phyloP scores from a whole-genome alignment of 179 eudicot genomes.

The Pouteria campechiana region DNA sequence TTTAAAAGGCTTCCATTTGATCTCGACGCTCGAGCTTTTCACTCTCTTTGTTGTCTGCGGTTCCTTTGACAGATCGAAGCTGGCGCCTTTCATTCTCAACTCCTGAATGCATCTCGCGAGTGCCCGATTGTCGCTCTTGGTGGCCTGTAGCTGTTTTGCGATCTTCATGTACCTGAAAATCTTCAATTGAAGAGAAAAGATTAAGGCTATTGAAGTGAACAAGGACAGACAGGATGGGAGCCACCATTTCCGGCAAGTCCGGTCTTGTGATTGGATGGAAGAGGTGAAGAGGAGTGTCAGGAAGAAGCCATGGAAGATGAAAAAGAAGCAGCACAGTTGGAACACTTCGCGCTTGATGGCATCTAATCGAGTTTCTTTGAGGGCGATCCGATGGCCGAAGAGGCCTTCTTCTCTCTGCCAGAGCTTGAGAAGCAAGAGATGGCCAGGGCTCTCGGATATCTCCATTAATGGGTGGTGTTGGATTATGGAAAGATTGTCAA shows the following conservation, averaged over 20 bases:
- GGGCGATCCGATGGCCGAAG: constrained; percentile 27
- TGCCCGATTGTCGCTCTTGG: constrained; percentile 35
- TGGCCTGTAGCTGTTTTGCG: constrained; percentile 32
- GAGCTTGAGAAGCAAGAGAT: constrained; percentile 77
- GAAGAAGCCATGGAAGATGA: constrained; percentile 55
- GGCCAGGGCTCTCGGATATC: constrained; percentile 81
- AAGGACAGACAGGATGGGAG: constrained; percentile 38
- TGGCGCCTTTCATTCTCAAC: constrained; percentile 82
- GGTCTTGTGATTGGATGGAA: constrained; percentile 2
- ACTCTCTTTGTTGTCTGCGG: constrained; percentile 36
- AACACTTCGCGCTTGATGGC: constrained; percentile 38
- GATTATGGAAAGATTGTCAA: constrained; percentile 24
- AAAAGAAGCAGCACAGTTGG: constrained; percentile 55
- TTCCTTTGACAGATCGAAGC: constrained; percentile 60
- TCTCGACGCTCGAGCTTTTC: constrained; percentile 93
- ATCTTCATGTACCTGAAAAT: constrained; percentile 62
- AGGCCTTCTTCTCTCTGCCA: constrained; percentile 79
- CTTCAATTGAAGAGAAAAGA: constrained; percentile 39
- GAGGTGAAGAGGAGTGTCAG: constrained; percentile 51
- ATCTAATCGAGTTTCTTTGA: constrained; percentile 42
- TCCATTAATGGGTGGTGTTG: constrained; percentile 79
- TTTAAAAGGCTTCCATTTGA: constrained; percentile 65
- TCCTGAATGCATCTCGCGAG: constrained; percentile 55
- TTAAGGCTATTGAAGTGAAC: constrained; percentile 27
- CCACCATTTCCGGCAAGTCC: constrained; percentile 50